Conservation (phyloP, 2,329 filamentous ascomycete genomes). For the Stagonosporopsis chrysanthemi region DNA sequence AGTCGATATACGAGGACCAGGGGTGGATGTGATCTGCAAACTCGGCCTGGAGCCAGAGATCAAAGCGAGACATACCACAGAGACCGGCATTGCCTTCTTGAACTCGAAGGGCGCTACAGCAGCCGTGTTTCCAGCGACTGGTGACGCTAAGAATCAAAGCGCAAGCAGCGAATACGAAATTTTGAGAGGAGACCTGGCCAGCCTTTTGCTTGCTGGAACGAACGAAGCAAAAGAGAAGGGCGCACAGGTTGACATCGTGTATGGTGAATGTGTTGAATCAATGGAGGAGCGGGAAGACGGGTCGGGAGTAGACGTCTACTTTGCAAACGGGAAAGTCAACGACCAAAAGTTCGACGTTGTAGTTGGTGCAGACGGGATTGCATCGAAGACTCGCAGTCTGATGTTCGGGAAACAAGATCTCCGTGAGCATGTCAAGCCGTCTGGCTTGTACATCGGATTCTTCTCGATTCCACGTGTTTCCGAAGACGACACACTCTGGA, state of each 20-base stretch:
- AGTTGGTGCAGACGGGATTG: conserved; percentile 40
- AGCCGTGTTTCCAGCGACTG: conserved; percentile 34
- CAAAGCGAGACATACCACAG: conserved; percentile 47
- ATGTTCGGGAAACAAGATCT: conserved; percentile 33
- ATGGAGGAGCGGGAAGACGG: conserved; percentile 30
- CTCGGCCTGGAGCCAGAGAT: conserved; percentile 52
- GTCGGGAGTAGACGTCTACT: conserved; percentile 31
- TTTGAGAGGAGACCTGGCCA: conserved; percentile 42
- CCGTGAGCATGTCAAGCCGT: conserved; percentile 29
- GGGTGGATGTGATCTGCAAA: conserved; percentile 51
- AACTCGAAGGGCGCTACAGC: conserved; percentile 26
- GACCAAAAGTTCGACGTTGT: conserved; percentile 40
- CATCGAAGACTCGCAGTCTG: conserved; percentile 34
- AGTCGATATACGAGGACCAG: conserved; percentile 55
- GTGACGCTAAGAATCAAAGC: conserved; percentile 25
- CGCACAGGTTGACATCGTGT: conserved; percentile 26
- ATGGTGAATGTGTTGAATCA: conserved; percentile 31
- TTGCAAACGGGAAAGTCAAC: conserved; percentile 27
- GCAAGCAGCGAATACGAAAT: conserved; percentile 46
- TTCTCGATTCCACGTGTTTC: conserved; percentile 39
- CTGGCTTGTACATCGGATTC: conserved; percentile 40
- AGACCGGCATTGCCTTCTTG: conserved; percentile 53
- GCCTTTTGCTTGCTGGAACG: conserved; percentile 41
- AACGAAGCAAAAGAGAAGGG: conserved; percentile 26
- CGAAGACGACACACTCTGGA: conserved; percentile 31